Conservation (phyloP, 352 stramenopile species). For the Pythium sp. region DNA sequence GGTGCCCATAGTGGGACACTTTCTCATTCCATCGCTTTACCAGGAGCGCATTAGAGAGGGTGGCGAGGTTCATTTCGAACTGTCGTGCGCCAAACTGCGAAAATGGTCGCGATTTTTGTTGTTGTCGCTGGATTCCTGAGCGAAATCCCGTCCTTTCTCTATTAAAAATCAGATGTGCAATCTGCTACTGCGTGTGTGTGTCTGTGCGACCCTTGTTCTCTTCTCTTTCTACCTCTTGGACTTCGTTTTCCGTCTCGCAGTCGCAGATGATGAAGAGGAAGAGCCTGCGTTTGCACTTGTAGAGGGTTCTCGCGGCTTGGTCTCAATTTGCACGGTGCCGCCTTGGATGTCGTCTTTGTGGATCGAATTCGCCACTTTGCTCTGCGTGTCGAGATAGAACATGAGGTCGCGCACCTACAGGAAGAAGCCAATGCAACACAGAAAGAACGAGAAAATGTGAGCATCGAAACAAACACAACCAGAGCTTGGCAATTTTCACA, state of each 20-base stretch:
- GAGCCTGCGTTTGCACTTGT: conserved; percentile 11
- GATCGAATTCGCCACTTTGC: conserved; percentile 75
- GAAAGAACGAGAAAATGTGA: neutral
- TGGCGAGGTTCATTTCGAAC: no score
- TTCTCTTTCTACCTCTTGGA: conserved; percentile 17
- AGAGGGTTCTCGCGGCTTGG: conserved; percentile 18
- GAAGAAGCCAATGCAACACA: neutral
- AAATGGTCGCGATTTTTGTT: no score
- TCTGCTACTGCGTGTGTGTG: neutral
- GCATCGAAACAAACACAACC: neutral
- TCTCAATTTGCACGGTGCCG: conserved; percentile 73
- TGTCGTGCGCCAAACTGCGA: no score
- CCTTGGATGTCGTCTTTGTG: conserved; percentile 84
- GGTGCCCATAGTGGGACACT: no score
- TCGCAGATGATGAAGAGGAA: conserved; percentile 7
- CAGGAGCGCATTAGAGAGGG: no score
- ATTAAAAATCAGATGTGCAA: neutral
- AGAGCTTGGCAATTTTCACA: neutral
- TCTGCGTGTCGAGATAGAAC: conserved; percentile 90
- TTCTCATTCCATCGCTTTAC: no score
- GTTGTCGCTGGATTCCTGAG: neutral
- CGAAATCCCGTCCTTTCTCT: neutral
- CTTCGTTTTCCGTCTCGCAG: conserved; percentile 19
- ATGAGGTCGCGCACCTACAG: conserved; percentile 73
- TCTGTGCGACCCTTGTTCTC: neutral